Percentiles rank a stretch among this genome's conserved stretches.
These are phyloP conservation scores for Coemansia sp. DNA, from an alignment of 192 early-diverging fungal species.

Conservation along the genomic window DNA sequence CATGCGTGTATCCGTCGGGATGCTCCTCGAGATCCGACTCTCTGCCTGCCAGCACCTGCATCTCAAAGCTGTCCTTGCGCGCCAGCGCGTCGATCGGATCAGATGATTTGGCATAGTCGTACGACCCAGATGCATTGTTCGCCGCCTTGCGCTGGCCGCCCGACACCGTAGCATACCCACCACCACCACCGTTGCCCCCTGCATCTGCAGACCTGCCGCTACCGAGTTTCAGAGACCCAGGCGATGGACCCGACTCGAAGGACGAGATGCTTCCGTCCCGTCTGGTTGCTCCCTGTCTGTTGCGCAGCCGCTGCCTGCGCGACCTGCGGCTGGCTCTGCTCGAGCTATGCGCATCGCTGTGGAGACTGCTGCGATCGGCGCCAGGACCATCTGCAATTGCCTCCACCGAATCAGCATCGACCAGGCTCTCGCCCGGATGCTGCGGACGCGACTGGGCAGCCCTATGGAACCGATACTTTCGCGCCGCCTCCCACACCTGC, in stretches of 20 bases:
- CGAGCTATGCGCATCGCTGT: conserved; percentile 14
- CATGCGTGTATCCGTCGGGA: conserved; percentile 27
- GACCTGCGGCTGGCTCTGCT: conserved; percentile 23
- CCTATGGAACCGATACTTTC: conserved; percentile 39
- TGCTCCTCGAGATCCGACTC: conserved; percentile 13
- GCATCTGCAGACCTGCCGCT: conserved; percentile 9
- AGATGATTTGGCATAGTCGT: conserved; percentile 2
- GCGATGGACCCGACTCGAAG: conserved; percentile 28
- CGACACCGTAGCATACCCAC: conserved; percentile 35
- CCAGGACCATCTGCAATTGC: neutral
- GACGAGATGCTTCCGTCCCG: conserved; percentile 48
- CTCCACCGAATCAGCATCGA: conserved; percentile 11
- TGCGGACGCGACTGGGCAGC: conserved; percentile 12
- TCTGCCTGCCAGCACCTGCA: conserved; percentile 36
- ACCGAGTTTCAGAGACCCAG: neutral
- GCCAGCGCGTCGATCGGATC: conserved; percentile 45
- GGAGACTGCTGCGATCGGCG: neutral
- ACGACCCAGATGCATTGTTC: neutral
- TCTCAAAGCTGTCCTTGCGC: conserved; percentile 54
- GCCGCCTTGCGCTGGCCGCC: conserved; percentile 17
- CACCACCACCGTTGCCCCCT: conserved; percentile 15
- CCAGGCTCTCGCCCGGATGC: conserved; percentile 24
- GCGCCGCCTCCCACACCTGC: conserved; percentile 72
- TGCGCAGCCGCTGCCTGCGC: conserved; percentile 15
- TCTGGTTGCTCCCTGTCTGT: neutral